phyloP scores from a whole-genome alignment of 106 monocot species.

The Agapanthus africanus region DNA sequence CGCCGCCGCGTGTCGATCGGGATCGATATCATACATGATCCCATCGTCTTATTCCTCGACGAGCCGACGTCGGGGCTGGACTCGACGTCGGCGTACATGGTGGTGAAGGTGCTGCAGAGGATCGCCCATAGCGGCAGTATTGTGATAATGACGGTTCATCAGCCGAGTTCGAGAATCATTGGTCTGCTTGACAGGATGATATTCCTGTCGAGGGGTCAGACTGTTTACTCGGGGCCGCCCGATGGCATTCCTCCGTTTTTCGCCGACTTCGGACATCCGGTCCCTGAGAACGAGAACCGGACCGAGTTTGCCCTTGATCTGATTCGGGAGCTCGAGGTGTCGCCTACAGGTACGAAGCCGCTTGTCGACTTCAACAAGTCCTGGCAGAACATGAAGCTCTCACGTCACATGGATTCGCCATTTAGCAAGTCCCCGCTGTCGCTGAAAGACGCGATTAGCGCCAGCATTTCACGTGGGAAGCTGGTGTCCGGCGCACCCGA shows the following conservation, averaged over 20 bases:
- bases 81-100: constrained; percentile 92
- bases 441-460: constrained; percentile 68
- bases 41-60: constrained; percentile 84
- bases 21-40: constrained; percentile 89
- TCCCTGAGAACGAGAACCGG: constrained; percentile 80
- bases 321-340: constrained; percentile 61
- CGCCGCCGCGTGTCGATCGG: constrained; percentile 80
- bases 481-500: constrained; percentile 60
- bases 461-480: constrained; percentile 83
- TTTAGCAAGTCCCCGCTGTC: constrained; percentile 10
- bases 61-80: constrained; percentile 96
- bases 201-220: constrained; percentile 73
- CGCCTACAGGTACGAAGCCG: constrained; percentile 23
- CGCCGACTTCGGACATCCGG: constrained; percentile 67
- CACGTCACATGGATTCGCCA: background rate
- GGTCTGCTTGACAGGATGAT: constrained; percentile 67
- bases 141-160: constrained; percentile 84
- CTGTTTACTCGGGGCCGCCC: constrained; percentile 55
- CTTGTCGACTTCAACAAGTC: constrained; percentile 55
- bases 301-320: constrained; percentile 85
- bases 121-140: constrained; percentile 87
- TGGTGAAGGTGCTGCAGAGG: constrained; percentile 71
- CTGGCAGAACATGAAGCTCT: constrained; percentile 18
- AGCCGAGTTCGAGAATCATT: constrained; percentile 80
- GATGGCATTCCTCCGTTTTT: constrained; percentile 46